phyloP scores from a whole-genome alignment of 2,329 filamentous ascomycete species.

The Fusarium continuum region DNA sequence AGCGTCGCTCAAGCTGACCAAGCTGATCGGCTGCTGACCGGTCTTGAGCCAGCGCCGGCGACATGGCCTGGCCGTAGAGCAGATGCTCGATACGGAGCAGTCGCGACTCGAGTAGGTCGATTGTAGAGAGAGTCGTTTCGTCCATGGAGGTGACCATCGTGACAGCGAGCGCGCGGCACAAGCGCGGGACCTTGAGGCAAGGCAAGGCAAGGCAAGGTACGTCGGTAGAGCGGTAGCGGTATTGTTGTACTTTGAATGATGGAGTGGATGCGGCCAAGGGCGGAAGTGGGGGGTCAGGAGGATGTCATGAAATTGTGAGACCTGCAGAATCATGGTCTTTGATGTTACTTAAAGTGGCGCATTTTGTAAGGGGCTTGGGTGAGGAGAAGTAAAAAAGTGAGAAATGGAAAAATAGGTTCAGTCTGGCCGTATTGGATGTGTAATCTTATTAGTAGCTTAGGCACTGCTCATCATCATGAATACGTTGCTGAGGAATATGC shows the following conservation, averaged over 20 bases:
- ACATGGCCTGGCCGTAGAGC: slow-evolving; percentile 58
- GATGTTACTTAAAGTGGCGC: slow-evolving; percentile 2
- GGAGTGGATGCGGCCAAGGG: slow-evolving; percentile 33
- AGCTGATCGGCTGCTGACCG: slow-evolving; percentile 56
- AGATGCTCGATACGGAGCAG: slow-evolving; percentile 68
- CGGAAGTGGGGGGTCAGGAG: slow-evolving; percentile 41
- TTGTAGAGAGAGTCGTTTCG: slow-evolving; percentile 63
- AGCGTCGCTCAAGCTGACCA: slow-evolving; percentile 63
- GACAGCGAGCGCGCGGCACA: slow-evolving; percentile 22
- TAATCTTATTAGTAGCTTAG: background rate
- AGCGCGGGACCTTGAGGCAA: slow-evolving; percentile 25
- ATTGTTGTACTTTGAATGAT: too few relatives aligned
- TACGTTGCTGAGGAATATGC: background rate
- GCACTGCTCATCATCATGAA: slow-evolving; percentile 5
- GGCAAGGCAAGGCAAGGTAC: slow-evolving; percentile 16
- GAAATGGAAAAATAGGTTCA: background rate
- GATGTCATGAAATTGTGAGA: slow-evolving; percentile 40
- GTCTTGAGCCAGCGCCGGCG: slow-evolving; percentile 47
- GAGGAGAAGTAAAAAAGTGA: too few relatives aligned
- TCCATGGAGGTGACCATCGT: slow-evolving; percentile 55
- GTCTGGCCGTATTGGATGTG: background rate
- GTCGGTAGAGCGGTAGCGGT: slow-evolving; percentile 14
- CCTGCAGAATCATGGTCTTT: slow-evolving; percentile 26
- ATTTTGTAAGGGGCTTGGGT: background rate
- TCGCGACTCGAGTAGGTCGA: slow-evolving; percentile 67